These are phyloP conservation scores for Globisporangium spinosum DNA, from an alignment of 352 stramenopile genomes.

Conservation along the genomic window DNA sequence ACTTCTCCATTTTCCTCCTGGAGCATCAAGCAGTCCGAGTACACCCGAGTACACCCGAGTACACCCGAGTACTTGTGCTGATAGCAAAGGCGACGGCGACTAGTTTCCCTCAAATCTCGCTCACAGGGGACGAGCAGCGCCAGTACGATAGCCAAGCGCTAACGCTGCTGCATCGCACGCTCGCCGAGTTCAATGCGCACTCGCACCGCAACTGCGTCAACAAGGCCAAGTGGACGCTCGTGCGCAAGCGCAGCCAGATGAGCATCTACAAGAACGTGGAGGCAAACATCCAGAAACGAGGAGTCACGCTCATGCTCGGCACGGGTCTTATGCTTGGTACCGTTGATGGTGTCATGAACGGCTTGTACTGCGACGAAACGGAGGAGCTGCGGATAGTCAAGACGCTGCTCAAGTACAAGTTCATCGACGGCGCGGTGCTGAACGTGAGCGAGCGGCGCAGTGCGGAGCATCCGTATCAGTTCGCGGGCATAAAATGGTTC, in stretches of 20 bases:
- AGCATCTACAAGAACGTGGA: conserved; percentile 2
- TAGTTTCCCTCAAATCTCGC: background rate
- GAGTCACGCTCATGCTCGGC: conserved; percentile 37
- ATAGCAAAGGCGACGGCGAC: too few relatives aligned
- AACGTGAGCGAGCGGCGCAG: conserved; percentile 29
- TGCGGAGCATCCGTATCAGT: conserved; percentile 26
- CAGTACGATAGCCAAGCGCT: conserved; percentile 1
- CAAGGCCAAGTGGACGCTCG: conserved; percentile 2
- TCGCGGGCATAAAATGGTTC: conserved; percentile 43
- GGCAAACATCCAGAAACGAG: background rate
- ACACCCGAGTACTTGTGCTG: too few relatives aligned
- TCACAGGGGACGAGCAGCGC: conserved; percentile 5
- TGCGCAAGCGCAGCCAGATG: conserved; percentile 13
- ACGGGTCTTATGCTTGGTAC: conserved; percentile 31
- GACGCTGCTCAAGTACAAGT: conserved; percentile 30
- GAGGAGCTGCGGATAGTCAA: conserved; percentile 33
- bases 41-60: too few relatives aligned
- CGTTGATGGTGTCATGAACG: conserved; percentile 65
- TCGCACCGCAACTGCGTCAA: too few relatives aligned
- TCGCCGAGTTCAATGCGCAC: background rate
- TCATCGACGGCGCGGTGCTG: conserved; percentile 35
- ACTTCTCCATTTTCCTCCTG: background rate
- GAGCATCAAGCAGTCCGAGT: background rate
- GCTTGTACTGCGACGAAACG: conserved; percentile 93
- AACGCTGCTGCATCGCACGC: background rate